Percentiles rank a stretch among this genome's conserved stretches.
Evolutionary conservation across 2,329 filamentous ascomycete genomes (phyloP).

Genomic region (Myriosclerotinia duriaeana): DNA sequence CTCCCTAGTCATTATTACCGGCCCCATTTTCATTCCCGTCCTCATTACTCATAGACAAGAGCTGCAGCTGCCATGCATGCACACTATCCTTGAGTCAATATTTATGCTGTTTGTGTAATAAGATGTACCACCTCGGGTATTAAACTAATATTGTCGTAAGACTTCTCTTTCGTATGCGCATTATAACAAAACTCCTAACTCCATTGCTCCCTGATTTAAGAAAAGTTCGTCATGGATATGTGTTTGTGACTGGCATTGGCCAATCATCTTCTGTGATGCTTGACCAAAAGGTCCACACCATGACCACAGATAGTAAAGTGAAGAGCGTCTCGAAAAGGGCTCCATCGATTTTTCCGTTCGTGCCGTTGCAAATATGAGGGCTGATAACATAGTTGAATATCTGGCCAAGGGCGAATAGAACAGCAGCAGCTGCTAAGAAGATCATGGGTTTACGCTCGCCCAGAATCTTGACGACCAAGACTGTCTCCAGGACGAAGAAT

Average conservation of each 20-base stretch:
- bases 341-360: slow-evolving; percentile 84
- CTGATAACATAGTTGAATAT: slow-evolving; percentile 96
- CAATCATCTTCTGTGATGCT: slow-evolving; percentile 99
- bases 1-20: slow-evolving; percentile 4
- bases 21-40: neutral
- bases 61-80: slow-evolving; percentile 19
- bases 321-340: slow-evolving; percentile 91
- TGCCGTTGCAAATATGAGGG: slow-evolving; percentile 82
- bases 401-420: slow-evolving; percentile 89
- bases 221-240: slow-evolving; percentile 37
- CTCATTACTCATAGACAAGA: slow-evolving; percentile 13
- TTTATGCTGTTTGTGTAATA: slow-evolving; percentile 30
- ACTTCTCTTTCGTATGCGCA: slow-evolving; percentile 29
- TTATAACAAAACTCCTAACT: slow-evolving; percentile 36
- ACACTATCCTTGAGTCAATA: slow-evolving; percentile 24
- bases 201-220: slow-evolving; percentile 29
- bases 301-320: slow-evolving; percentile 77
- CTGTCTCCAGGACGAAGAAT: slow-evolving; percentile 79
- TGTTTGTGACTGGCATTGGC: slow-evolving; percentile 57
- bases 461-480: slow-evolving; percentile 81
- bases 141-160: slow-evolving; percentile 38
- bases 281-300: slow-evolving; percentile 95
- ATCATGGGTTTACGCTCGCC: slow-evolving; percentile 92
- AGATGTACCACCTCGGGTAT: slow-evolving; percentile 29
- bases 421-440: slow-evolving; percentile 69